Conservation (phyloP, 306 rosid species). For the Datisca glomerata region DNA sequence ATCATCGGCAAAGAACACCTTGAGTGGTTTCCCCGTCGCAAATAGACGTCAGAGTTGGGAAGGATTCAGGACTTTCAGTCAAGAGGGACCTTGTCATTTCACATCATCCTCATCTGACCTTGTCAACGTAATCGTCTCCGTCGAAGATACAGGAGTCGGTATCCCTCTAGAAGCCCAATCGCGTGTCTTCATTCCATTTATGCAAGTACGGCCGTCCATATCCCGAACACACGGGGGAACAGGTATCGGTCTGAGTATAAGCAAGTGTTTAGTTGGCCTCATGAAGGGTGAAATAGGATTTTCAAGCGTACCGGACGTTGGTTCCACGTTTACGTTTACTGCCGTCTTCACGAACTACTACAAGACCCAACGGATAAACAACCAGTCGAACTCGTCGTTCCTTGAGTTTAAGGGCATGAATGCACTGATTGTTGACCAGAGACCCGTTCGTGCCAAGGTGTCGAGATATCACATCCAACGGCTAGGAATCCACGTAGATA, state of each 20-base stretch:
- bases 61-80: slow-evolving; percentile 42
- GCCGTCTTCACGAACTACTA: slow-evolving; percentile 58
- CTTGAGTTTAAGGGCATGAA: slow-evolving; percentile 67
- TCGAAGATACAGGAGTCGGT: slow-evolving; percentile 97
- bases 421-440: slow-evolving; percentile 61
- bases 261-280: slow-evolving; percentile 93
- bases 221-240: slow-evolving; percentile 93
- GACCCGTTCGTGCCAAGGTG: slow-evolving; percentile 68
- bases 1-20: slow-evolving; percentile 45
- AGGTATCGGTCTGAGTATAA: slow-evolving; percentile 92
- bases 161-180: slow-evolving; percentile 72
- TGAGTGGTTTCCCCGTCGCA: slow-evolving; percentile 77
- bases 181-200: slow-evolving; percentile 82
- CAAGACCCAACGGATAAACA: slow-evolving; percentile 37
- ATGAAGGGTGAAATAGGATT: slow-evolving; percentile 96
- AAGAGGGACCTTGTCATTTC: slow-evolving; percentile 45
- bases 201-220: slow-evolving; percentile 89
- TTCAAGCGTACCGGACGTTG: slow-evolving; percentile 66
- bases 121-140: slow-evolving; percentile 71
- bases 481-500: slow-evolving; percentile 69
- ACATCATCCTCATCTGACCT: slow-evolving; percentile 40
- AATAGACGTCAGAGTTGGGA: slow-evolving; percentile 63
- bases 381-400: slow-evolving; percentile 41
- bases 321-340: slow-evolving; percentile 90
- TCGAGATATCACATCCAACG: slow-evolving; percentile 83